These are phyloP conservation scores for Arabidopsis thaliana DNA, from an alignment of 345 rosid species.

Conservation along the genomic window DNA sequence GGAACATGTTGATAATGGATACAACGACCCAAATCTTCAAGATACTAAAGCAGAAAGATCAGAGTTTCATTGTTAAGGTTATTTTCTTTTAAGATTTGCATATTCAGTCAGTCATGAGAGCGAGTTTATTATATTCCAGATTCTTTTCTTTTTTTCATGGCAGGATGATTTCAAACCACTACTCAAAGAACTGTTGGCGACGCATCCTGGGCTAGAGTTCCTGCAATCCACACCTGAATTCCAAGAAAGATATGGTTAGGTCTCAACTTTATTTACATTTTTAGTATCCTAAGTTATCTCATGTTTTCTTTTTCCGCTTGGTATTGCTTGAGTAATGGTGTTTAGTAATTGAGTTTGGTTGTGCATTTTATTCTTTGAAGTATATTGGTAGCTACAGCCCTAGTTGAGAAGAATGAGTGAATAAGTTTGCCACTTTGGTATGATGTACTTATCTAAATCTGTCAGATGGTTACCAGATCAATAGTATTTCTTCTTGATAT, in stretches of 20 bases:
- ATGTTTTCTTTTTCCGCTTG: not conserved
- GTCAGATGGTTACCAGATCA: too few relatives aligned
- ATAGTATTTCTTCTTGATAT: not conserved
- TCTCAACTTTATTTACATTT: constrained; percentile 1
- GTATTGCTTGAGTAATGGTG: not conserved
- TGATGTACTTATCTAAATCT: too few relatives aligned
- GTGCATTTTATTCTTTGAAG: too few relatives aligned
- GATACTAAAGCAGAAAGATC: constrained; percentile 79
- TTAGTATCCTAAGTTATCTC: not conserved
- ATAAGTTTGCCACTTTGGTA: too few relatives aligned
- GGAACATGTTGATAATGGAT: constrained; percentile 81
- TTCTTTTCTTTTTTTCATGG: constrained; percentile 20
- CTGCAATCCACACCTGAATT: constrained; percentile 97
- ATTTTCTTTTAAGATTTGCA: constrained; percentile 8
- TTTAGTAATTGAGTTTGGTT: too few relatives aligned
- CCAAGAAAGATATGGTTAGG: constrained; percentile 98
- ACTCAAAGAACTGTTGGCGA: constrained; percentile 85
- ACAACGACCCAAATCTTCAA: constrained; percentile 73
- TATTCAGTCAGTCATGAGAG: not conserved
- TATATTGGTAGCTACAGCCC: too few relatives aligned
- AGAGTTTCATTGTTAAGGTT: constrained; percentile 81
- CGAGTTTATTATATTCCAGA: not conserved
- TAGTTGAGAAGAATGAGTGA: too few relatives aligned
- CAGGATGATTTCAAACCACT: constrained; percentile 95
- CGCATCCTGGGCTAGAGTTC: constrained; percentile 97